A percentile compares a stretch with the other conserved stretches of the same genome.
Evolutionary conservation across 176 grass and related monocot species (phyloP).

Genomic region (Bonia amplexicaulis): DNA sequence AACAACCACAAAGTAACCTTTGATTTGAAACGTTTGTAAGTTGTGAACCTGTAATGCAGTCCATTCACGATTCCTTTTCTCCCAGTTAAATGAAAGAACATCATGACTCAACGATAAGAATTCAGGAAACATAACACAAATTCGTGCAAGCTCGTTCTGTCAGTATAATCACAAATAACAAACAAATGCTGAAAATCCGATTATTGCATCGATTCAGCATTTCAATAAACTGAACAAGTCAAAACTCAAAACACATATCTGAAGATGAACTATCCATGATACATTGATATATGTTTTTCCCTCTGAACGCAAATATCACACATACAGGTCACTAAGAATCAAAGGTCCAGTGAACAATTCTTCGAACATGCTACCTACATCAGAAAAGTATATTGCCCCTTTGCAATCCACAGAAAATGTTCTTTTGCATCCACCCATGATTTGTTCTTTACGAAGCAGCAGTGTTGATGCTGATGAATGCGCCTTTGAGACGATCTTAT

Average conservation of each 20-base stretch:
- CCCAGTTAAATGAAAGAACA: background rate
- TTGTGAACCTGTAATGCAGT: background rate
- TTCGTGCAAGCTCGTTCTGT: background rate
- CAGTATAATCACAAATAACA: background rate
- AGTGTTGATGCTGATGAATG: conserved; percentile 16
- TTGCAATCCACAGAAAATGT: background rate
- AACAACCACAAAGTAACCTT: background rate
- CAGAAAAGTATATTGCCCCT: background rate
- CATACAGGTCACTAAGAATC: conserved; percentile 5
- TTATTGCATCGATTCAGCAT: background rate
- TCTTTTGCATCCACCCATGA: conserved; percentile 9
- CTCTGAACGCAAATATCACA: background rate
- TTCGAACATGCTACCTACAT: conserved; percentile 28
- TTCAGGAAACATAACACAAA: background rate
- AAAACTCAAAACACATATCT: background rate
- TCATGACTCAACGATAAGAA: background rate
- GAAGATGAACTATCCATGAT: conserved; percentile 7
- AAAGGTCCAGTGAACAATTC: conserved; percentile 1
- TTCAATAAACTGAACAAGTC: background rate
- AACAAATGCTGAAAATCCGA: background rate
- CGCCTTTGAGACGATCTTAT: background rate
- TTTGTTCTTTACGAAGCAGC: conserved; percentile 17
- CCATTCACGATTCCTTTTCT: background rate
- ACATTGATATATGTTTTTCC: background rate
- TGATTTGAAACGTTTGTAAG: background rate